Evolutionary conservation across 2,329 filamentous ascomycete species (phyloP).

Genomic region (Salinomyces thailandicus): DNA sequence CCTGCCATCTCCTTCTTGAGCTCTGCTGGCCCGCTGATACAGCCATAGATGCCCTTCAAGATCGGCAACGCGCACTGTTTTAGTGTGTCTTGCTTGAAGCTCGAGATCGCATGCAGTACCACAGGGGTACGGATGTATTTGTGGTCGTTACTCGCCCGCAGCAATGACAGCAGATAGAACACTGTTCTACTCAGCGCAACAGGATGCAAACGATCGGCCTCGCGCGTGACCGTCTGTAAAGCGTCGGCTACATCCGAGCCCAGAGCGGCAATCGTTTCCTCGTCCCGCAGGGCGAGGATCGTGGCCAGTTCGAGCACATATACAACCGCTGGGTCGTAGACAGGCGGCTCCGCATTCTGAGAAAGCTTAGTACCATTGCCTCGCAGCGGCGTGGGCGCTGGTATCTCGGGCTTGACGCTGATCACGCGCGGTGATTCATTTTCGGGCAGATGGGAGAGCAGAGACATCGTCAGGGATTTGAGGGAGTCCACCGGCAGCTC

Average conservation of each 20-base stretch:
- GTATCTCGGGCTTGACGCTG: slow-evolving; percentile 75
- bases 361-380: slow-evolving; percentile 47
- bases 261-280: slow-evolving; percentile 58
- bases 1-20: slow-evolving; percentile 88
- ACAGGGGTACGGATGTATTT: slow-evolving; percentile 88
- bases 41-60: slow-evolving; percentile 67
- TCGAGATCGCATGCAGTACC: slow-evolving; percentile 81
- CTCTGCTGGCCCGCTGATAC: slow-evolving; percentile 65
- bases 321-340: slow-evolving; percentile 76
- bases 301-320: slow-evolving; percentile 91
- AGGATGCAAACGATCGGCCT: slow-evolving; percentile 67
- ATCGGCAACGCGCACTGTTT: slow-evolving; percentile 66
- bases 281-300: slow-evolving; percentile 64
- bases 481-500: slow-evolving; percentile 51
- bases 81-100: slow-evolving; percentile 67
- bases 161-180: slow-evolving; percentile 73
- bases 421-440: slow-evolving; percentile 67
- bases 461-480: slow-evolving; percentile 55
- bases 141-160: slow-evolving; percentile 78
- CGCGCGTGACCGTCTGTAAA: slow-evolving; percentile 70
- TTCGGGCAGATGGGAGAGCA: slow-evolving; percentile 79
- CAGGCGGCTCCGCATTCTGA: slow-evolving; percentile 43
- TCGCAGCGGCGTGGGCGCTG: slow-evolving; percentile 48
- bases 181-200: slow-evolving; percentile 75
- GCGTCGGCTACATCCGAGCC: slow-evolving; percentile 72